A percentile compares a stretch with the other conserved stretches of the same genome.
Conservation (phyloP, 106 monocot genomes). For the Acorus calamus region DNA sequence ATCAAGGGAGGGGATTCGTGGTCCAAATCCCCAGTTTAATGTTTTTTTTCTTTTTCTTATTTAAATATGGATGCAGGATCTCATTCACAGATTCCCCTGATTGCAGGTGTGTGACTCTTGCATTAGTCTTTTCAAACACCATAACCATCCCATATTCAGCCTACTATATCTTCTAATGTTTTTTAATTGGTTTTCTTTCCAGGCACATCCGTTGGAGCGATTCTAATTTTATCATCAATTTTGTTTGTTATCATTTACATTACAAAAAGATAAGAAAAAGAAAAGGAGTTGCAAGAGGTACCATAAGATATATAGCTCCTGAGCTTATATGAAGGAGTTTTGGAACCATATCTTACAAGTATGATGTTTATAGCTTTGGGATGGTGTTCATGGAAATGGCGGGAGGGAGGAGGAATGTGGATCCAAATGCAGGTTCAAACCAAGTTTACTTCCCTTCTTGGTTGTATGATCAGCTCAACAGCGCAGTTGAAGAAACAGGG, state of each 20-base stretch:
- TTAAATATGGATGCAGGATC: no score
- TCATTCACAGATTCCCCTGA: no score
- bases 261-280: conserved; percentile 24
- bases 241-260: no score
- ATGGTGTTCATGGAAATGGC: conserved; percentile 41
- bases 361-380: conserved; percentile 49
- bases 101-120: no score
- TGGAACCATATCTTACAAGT: conserved; percentile 29
- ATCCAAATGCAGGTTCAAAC: conserved; percentile 7
- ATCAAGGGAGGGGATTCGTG: no score
- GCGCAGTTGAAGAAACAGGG: not conserved
- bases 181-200: no score
- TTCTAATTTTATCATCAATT: conserved; percentile 24
- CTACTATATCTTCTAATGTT: no score
- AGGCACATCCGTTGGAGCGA: no score
- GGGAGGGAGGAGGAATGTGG: conserved; percentile 24
- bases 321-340: conserved; percentile 39
- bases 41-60: no score
- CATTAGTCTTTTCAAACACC: no score
- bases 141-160: no score
- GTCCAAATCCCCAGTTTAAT: no score
- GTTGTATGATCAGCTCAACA: conserved; percentile 19
- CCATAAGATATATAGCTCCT: conserved; percentile 41
- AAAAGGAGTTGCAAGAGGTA: conserved; percentile 18
- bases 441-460: conserved; percentile 35